Base-by-base conservation (phyloP, 768 basidiomycete species). In the Boletus insuetus region DNA sequence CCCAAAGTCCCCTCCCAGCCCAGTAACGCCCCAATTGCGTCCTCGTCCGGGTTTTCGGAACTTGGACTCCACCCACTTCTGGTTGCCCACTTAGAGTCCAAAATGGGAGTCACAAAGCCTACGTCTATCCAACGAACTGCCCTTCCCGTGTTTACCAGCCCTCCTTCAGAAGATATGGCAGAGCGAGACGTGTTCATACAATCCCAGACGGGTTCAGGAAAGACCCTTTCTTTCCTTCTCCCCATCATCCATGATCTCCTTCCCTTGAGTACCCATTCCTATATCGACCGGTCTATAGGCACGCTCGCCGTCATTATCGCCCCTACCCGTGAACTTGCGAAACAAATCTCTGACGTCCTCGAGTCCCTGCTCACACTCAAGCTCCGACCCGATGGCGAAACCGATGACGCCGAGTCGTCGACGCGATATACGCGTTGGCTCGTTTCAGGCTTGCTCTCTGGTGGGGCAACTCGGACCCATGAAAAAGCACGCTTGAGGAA, bases 151-250 rank as follows among this genome's bases (percentile, higher is more conserved):
- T 78, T 98, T 41, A 79, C 90, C 4, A 73, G 69, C 38, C 63
- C 72, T 9, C 55, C 66, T 9, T 69, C 77, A 0, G 60, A 72
- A 26, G 74, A 69, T 58, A 73, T 72, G 56, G 58, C 62, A 46
- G 74, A 75, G 46, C 78, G 89, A 55, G 94, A 96, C 71, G 82
- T 90, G 14, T 95, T 97, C 71, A 91, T 98, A 53, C 95, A 97
- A 71, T 91, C 94, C 13, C 94, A 98, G 69, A 98, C 96, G 10
- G 96, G 96, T 52, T 98, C 95, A 0, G 96, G 96, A 66, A 98
- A 98, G 74, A 98, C 95, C 0, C 75, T 98, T 22, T 83, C 94
- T 4, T 98, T 91, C 75, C 82, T 98, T 22, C 83, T 98, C 12
- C 96, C 96, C 26, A 93, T 98, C 70, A 82, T 98, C 42, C 92